phyloP scores from a whole-genome alignment of 768 basidiomycete genomes.

The Hygrocybe punicea region DNA sequence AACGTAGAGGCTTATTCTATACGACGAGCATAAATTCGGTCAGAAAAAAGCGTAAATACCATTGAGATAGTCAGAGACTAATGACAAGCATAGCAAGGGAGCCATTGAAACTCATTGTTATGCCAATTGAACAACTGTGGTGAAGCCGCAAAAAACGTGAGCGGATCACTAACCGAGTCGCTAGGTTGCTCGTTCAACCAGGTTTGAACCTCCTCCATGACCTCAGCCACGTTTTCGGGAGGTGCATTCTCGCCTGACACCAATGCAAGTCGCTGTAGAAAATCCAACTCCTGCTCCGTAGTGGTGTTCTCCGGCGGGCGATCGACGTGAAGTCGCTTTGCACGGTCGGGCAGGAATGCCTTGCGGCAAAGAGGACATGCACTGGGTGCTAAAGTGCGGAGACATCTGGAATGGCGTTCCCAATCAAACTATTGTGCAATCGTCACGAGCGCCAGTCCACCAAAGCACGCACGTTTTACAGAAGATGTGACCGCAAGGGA shows the following conservation, averaged over 20 bases:
- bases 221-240: slow-evolving; percentile 32
- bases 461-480: slow-evolving; percentile 54
- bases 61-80: background rate
- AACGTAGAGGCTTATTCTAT: slow-evolving; percentile 1
- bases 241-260: slow-evolving; percentile 40
- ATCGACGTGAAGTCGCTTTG: slow-evolving; percentile 69
- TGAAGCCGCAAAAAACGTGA: background rate
- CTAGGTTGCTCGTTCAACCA: slow-evolving; percentile 44
- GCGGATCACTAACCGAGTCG: background rate
- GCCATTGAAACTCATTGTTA: background rate
- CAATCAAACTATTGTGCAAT: slow-evolving; percentile 13
- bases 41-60: background rate
- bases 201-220: slow-evolving; percentile 46
- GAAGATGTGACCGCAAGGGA: slow-evolving; percentile 76
- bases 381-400: slow-evolving; percentile 47
- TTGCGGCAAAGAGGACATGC: slow-evolving; percentile 69
- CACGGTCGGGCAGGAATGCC: slow-evolving; percentile 49
- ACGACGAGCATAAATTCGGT: background rate
- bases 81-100: background rate
- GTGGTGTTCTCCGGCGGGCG: slow-evolving; percentile 24
- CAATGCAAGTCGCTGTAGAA: slow-evolving; percentile 37
- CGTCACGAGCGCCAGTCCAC: background rate
- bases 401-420: slow-evolving; percentile 42
- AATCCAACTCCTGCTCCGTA: slow-evolving; percentile 30
- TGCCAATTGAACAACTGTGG: background rate